Percentiles rank a stretch among this genome's conserved stretches.
These are phyloP conservation scores for Sporisorium sorghi DNA, from an alignment of 1,284 basidiomycete species.

Conservation along the genomic window DNA sequence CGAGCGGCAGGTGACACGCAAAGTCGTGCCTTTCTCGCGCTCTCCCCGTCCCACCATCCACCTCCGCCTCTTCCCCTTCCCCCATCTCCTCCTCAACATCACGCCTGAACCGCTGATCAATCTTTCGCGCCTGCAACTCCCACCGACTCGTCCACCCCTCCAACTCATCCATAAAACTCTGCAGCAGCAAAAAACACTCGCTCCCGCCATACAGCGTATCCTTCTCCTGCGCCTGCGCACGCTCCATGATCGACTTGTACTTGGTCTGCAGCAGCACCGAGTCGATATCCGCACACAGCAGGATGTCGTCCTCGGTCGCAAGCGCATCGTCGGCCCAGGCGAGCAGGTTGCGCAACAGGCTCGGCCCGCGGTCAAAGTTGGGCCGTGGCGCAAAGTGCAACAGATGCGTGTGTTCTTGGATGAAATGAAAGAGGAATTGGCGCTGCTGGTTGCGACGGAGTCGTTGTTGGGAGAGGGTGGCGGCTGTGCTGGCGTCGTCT, in stretches of 20 bases:
- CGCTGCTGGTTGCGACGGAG: constrained; percentile 39
- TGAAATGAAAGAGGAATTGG: constrained; percentile 51
- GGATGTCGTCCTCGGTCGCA: constrained; percentile 38
- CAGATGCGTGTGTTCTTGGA: constrained; percentile 50
- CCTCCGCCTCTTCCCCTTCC: neutral
- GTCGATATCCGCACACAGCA: constrained; percentile 50
- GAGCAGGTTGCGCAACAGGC: constrained; percentile 39
- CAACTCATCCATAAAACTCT: constrained; percentile 48
- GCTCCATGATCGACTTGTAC: constrained; percentile 55
- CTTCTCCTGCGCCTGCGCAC: constrained; percentile 45
- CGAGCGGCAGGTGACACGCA: constrained; percentile 22
- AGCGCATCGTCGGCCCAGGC: constrained; percentile 42
- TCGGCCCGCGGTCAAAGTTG: constrained; percentile 46
- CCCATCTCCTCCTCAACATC: neutral
- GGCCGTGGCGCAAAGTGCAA: constrained; percentile 52
- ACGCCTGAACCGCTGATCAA: constrained; percentile 33
- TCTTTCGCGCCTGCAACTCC: constrained; percentile 49
- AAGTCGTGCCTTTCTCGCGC: constrained; percentile 14
- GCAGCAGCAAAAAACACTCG: constrained; percentile 46
- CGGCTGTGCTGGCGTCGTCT: constrained; percentile 10
- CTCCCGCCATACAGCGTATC: constrained; percentile 39
- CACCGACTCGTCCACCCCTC: constrained; percentile 44
- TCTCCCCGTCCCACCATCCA: neutral
- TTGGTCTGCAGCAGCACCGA: constrained; percentile 51
- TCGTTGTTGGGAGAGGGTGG: constrained; percentile 14